Base-by-base conservation (phyloP, 2,329 filamentous ascomycete species). In the Tolypocladium tropicale region DNA sequence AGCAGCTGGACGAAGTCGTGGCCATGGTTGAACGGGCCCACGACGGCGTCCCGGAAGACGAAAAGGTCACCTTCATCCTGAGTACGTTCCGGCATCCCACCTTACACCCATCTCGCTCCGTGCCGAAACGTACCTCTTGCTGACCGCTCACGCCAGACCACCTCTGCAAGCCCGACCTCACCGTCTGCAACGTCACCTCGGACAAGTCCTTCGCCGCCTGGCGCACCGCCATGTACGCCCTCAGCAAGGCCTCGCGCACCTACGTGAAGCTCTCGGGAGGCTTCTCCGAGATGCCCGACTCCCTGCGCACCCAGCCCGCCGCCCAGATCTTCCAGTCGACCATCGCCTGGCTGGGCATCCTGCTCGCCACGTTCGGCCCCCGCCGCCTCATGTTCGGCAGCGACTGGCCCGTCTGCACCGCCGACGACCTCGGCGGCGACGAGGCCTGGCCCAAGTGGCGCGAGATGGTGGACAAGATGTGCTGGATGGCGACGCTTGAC, bases 251-350 rank as follows among this genome's bases (percentile, higher is more conserved):
- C 67, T 73, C 77, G 52, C 79, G 77, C 53, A 84, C 86, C n/a
- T 95, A 88, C 74, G 89, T 96, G 81, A 96, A 96, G 75, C 80
- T 96, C n/a, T 93, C 88, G 0, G 93, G 93, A 9, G 82, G 79
- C 51, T 92, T 96, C 70, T 84, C 87, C 21, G 90, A 96, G 72
- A 84, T 96, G 72, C 79, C 84, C 3, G 76, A 77, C 51, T 70
- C 75, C 12, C 73, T 85, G 60, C 76, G 75, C 63, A 68, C 66
- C 28, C 73, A 77, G 30, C 69, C 77, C 11, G 67, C 78, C 36
- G 74, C 80, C 56, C 77, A 81, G 37, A 79, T 90, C 56, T 84
- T 89, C 61, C 74, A 80, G 59, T 78, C 78, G 43, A 76, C 89
- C 23, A 76, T 80, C 57, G 85, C 86, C 28, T 95, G 89, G 86